Conservation (phyloP, 805 yeast genomes). For the Metschnikowia kofuensis region DNA sequence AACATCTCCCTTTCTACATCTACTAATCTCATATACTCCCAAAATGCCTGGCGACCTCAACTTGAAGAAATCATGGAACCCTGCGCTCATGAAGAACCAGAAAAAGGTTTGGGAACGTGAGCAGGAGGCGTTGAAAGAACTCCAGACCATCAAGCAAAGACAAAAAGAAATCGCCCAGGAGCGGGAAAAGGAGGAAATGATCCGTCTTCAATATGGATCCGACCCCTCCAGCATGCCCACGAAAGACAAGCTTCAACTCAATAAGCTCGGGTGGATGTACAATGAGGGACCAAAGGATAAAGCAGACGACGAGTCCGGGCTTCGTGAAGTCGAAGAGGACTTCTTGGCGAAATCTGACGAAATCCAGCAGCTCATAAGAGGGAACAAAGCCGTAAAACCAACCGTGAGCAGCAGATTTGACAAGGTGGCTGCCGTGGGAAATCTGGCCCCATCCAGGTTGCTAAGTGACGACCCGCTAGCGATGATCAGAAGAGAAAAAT, state of each 20-base stretch:
- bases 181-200: conserved; percentile 55
- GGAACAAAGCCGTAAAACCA: conserved; percentile 46
- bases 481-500: conserved; percentile 28
- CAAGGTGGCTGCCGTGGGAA: conserved; percentile 23
- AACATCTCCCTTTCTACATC: too few relatives aligned
- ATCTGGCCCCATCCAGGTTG: conserved; percentile 17
- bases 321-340: conserved; percentile 28
- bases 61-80: conserved; percentile 95
- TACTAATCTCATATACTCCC: background rate
- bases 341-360: conserved; percentile 32
- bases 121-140: conserved; percentile 71
- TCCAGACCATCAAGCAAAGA: conserved; percentile 58
- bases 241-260: conserved; percentile 32
- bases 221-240: conserved; percentile 34
- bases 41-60: conserved; percentile 76
- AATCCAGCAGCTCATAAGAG: conserved; percentile 54
- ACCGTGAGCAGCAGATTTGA: conserved; percentile 21
- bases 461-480: conserved; percentile 50
- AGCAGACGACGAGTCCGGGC: conserved; percentile 34
- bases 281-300: conserved; percentile 41
- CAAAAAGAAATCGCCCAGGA: conserved; percentile 63
- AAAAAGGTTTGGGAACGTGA: conserved; percentile 82
- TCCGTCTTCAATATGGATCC: conserved; percentile 43
- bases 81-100: conserved; percentile 80
- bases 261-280: conserved; percentile 86